phyloP scores from a whole-genome alignment of 306 rosid species.

The Quercus mongolica region DNA sequence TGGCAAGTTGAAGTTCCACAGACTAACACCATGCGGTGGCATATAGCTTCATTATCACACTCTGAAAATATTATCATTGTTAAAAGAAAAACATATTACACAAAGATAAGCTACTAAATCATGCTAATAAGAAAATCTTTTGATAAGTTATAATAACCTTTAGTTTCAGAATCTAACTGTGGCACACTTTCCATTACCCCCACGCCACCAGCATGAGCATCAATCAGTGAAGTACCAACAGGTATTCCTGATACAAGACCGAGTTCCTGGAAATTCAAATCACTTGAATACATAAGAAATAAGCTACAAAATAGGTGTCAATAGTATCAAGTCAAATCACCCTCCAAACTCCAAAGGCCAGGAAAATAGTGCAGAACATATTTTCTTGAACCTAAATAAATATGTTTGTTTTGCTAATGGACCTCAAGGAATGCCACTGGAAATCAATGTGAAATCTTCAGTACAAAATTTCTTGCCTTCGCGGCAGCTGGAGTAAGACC shows the following conservation, averaged over 20 bases:
- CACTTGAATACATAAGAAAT: conserved; percentile 6
- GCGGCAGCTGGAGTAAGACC: conserved; percentile 92
- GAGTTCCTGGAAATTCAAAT: conserved; percentile 70
- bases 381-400: conserved; percentile 33
- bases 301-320: neutral
- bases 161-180: conserved; percentile 37
- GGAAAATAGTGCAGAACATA: neutral
- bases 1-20: conserved; percentile 99
- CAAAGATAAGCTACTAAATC: conserved; percentile 12
- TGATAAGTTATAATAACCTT: conserved; percentile 45
- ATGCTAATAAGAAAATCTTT: conserved; percentile 5
- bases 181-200: conserved; percentile 90
- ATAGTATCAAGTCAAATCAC: conserved; percentile 30
- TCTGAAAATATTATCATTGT: conserved; percentile 37
- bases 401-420: conserved; percentile 25
- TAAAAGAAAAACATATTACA: conserved; percentile 19
- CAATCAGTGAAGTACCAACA: conserved; percentile 89
- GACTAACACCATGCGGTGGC: conserved; percentile 79
- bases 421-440: conserved; percentile 43
- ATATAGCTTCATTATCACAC: conserved; percentile 55
- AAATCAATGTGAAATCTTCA: conserved; percentile 50
- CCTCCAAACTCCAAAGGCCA: conserved; percentile 29
- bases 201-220: conserved; percentile 99
- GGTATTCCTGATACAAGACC: conserved; percentile 86
- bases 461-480: conserved; percentile 66